Evolutionary conservation across 1,139 yeast species (phyloP).

Genomic region (Keqinozyma sinolaborantium): DNA sequence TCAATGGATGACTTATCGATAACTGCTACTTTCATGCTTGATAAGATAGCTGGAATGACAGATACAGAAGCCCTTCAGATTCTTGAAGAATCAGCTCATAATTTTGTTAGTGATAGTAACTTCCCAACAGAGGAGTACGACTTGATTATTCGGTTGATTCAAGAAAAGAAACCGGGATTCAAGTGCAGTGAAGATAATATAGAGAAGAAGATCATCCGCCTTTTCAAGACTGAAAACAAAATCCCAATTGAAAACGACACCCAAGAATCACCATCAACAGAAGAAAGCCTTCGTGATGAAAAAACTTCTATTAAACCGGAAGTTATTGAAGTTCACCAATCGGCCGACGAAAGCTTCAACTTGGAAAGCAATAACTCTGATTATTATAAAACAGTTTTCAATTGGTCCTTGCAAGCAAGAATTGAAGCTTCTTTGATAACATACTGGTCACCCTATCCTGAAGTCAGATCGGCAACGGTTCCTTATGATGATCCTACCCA

Average conservation of each 20-base stretch:
- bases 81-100: conserved; percentile 28
- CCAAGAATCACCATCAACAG: not conserved
- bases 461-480: conserved; percentile 52
- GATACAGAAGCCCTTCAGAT: conserved; percentile 36
- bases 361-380: conserved; percentile 1
- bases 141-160: conserved; percentile 9
- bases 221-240: not conserved
- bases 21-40: conserved; percentile 27
- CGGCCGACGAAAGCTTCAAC: not conserved
- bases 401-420: conserved; percentile 23
- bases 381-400: conserved; percentile 6
- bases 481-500: conserved; percentile 44
- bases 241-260: not conserved
- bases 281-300: not conserved
- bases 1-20: conserved; percentile 24
- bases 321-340: too few relatives aligned
- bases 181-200: not conserved
- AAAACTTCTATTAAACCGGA: too few relatives aligned
- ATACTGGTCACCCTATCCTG: conserved; percentile 56
- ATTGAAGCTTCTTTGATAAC: conserved; percentile 42
- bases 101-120: conserved; percentile 45
- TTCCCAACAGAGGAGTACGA: conserved; percentile 32
- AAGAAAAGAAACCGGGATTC: not conserved
- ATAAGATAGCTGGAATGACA: conserved; percentile 28
- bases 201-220: not conserved